Evolutionary conservation across 257 asterid genomes (phyloP).

Genomic region (Rehmannia glutinosa): DNA sequence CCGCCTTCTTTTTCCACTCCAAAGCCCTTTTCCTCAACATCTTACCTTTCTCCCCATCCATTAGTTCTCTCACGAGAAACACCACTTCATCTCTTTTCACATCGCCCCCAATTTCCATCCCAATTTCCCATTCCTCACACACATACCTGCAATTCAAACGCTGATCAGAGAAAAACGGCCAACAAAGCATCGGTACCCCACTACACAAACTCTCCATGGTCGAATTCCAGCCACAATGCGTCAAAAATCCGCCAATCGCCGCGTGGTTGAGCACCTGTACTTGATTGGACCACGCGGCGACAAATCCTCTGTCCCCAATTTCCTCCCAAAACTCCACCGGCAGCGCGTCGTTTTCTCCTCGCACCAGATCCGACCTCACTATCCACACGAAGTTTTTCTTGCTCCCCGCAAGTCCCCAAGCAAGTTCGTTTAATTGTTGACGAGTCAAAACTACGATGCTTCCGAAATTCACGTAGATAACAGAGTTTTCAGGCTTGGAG

Average conservation of each 20-base stretch:
- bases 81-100: neutral
- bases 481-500: neutral
- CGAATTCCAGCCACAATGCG: slow-evolving; percentile 47
- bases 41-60: neutral
- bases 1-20: neutral
- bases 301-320: slow-evolving; percentile 23
- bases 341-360: slow-evolving; percentile 16
- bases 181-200: slow-evolving; percentile 44
- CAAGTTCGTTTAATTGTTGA: slow-evolving; percentile 25
- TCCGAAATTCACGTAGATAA: slow-evolving; percentile 41
- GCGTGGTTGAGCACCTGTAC: slow-evolving; percentile 34
- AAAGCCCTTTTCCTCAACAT: neutral
- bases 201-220: slow-evolving; percentile 31
- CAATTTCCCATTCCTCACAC: slow-evolving; percentile 33
- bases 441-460: slow-evolving; percentile 32
- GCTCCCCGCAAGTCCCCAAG: slow-evolving; percentile 36
- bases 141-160: slow-evolving; percentile 30
- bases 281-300: slow-evolving; percentile 39
- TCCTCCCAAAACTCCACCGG: slow-evolving; percentile 21
- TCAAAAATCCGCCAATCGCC: slow-evolving; percentile 31
- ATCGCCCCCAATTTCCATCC: neutral
- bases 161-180: slow-evolving; percentile 52
- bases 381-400: slow-evolving; percentile 39
- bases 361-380: slow-evolving; percentile 30
- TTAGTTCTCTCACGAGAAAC: neutral